phyloP scores from a whole-genome alignment of 2,329 filamentous ascomycete genomes.

The Fusarium nematophilum region DNA sequence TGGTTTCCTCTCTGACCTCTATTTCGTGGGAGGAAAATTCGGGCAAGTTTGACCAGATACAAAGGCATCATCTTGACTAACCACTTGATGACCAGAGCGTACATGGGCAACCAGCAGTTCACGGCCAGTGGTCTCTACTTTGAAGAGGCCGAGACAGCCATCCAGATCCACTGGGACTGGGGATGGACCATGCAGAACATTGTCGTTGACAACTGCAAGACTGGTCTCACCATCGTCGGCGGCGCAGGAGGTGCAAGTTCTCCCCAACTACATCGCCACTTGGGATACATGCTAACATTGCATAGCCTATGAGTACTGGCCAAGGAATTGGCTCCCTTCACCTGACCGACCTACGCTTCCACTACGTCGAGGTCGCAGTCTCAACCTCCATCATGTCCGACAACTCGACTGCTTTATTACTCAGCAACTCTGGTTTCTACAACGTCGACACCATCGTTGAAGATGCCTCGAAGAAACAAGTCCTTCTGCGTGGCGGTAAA shows the following conservation, averaged over 20 bases:
- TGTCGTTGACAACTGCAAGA: constrained; percentile 67
- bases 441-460: constrained; percentile 17
- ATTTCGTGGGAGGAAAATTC: constrained; percentile 67
- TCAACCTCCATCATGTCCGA: constrained; percentile 12
- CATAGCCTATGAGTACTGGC: constrained; percentile 5
- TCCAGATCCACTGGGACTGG: constrained; percentile 80
- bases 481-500: constrained; percentile 11
- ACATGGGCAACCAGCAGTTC: constrained; percentile 72
- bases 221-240: constrained; percentile 64
- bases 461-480: constrained; percentile 1
- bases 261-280: not conserved
- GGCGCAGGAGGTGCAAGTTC: constrained; percentile 23
- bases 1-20: constrained; percentile 67
- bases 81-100: constrained; percentile 50
- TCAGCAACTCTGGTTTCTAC: constrained; percentile 21
- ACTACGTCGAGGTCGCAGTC: constrained; percentile 1
- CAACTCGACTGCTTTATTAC: constrained; percentile 22
- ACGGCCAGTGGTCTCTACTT: constrained; percentile 75
- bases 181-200: constrained; percentile 78
- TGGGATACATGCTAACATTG: not conserved
- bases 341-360: constrained; percentile 14
- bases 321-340: constrained; percentile 34
- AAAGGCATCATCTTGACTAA: constrained; percentile 54
- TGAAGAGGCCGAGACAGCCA: constrained; percentile 70
- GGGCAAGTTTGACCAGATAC: constrained; percentile 49